phyloP scores from a whole-genome alignment of 306 rosid species.

The Morella rubra region DNA sequence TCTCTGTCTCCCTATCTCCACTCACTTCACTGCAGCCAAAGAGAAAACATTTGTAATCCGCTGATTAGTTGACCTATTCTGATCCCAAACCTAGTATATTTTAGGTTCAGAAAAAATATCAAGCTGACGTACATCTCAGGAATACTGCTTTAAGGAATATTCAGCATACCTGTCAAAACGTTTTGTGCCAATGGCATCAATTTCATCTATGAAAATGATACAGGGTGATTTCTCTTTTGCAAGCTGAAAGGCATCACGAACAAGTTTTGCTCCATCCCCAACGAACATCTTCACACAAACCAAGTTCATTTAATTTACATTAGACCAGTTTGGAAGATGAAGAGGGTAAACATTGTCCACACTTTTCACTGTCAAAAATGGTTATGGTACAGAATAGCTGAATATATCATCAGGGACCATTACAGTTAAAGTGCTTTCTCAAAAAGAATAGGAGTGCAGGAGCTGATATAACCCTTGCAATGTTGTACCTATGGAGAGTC shows the following conservation, averaged over 20 bases:
- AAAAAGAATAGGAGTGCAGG: too few relatives aligned
- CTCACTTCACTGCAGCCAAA: slow-evolving; percentile 76
- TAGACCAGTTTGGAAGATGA: neutral
- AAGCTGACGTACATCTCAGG: neutral
- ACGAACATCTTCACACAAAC: slow-evolving; percentile 68
- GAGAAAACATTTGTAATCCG: slow-evolving; percentile 19
- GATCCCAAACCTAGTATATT: neutral
- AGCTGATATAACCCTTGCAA: neutral
- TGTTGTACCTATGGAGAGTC: neutral
- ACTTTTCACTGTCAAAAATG: neutral
- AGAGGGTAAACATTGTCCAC: neutral
- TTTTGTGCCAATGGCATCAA: slow-evolving; percentile 97
- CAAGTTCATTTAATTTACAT: slow-evolving; percentile 15
- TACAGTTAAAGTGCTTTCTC: neutral
- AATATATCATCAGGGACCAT: neutral
- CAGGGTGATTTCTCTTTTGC: slow-evolving; percentile 98
- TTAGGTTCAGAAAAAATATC: too few relatives aligned
- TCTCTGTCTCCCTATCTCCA: slow-evolving; percentile 96
- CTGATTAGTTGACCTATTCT: neutral
- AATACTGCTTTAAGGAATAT: neutral
- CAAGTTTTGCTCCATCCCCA: slow-evolving; percentile 98
- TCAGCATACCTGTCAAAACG: slow-evolving; percentile 85
- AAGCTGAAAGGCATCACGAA: slow-evolving; percentile 89
- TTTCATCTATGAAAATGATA: slow-evolving; percentile 95
- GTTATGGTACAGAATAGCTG: neutral